Evolutionary conservation across 805 yeast species (phyloP).

Genomic region (Ogataea henricii): DNA sequence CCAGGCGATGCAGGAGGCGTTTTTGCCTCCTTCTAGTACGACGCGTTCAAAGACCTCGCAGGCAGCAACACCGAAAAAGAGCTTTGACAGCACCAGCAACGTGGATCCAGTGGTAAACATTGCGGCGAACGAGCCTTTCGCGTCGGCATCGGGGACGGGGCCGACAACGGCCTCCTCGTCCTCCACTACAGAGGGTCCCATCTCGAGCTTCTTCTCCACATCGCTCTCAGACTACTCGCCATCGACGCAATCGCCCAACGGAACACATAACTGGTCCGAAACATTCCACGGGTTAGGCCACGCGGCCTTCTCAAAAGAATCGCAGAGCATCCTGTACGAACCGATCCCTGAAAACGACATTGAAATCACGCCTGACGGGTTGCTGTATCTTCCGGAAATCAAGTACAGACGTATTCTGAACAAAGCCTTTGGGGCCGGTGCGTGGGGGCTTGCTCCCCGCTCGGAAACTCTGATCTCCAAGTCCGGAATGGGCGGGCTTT

Average conservation of each 20-base stretch:
- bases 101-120: constrained; percentile 31
- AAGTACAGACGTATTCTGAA: constrained; percentile 89
- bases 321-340: constrained; percentile 60
- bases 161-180: constrained; percentile 3
- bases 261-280: constrained; percentile 71
- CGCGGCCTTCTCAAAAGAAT: constrained; percentile 66
- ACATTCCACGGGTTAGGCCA: constrained; percentile 86
- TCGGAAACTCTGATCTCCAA: constrained; percentile 79
- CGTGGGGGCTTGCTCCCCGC: constrained; percentile 97
- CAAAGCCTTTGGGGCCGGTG: constrained; percentile 96
- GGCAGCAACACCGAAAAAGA: background rate
- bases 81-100: background rate
- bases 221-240: constrained; percentile 30
- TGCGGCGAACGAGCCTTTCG: background rate
- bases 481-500: constrained; percentile 38
- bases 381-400: constrained; percentile 90
- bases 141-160: constrained; percentile 1
- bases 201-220: constrained; percentile 20
- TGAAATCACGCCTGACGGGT: constrained; percentile 95
- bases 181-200: constrained; percentile 13
- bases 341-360: constrained; percentile 71
- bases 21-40: constrained; percentile 3
- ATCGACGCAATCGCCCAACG: constrained; percentile 14
- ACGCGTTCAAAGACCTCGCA: constrained; percentile 1
- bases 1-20: constrained; percentile 12